Conservation (phyloP, 139 green algal genomes). For the Chlamydomonas sphaeroides region DNA sequence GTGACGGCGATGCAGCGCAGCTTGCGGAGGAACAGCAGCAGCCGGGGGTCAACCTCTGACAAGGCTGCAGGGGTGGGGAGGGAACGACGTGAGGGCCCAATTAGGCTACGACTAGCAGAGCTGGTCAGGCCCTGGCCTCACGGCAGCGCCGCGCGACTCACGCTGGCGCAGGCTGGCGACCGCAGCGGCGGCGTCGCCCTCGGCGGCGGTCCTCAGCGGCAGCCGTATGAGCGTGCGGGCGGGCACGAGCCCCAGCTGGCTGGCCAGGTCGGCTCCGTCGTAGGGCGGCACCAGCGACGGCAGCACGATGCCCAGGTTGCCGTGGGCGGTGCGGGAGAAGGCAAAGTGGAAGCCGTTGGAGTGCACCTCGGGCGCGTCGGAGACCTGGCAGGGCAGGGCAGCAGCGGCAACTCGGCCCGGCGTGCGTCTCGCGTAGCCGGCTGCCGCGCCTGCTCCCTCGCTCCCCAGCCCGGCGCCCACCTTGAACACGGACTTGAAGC, state of each 20-base stretch:
- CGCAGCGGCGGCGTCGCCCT: not conserved
- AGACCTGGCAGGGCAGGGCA: constrained; percentile 11
- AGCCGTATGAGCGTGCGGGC: not conserved
- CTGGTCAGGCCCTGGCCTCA: too few relatives aligned
- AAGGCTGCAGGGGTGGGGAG: not conserved
- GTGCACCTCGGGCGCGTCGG: constrained; percentile 49
- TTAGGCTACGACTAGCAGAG: too few relatives aligned
- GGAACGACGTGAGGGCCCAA: too few relatives aligned
- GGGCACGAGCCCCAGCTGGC: constrained; percentile 2
- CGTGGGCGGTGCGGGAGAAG: constrained; percentile 25
- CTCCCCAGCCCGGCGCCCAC: not conserved
- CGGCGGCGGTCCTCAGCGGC: not conserved
- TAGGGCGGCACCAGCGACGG: not conserved
- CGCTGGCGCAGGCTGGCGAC: not conserved
- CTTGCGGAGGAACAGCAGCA: constrained; percentile 64
- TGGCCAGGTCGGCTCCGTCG: constrained; percentile 4
- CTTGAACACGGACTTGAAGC: constrained; percentile 51
- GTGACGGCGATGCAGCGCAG: constrained; percentile 45
- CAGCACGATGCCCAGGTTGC: constrained; percentile 26
- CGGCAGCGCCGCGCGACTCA: too few relatives aligned
- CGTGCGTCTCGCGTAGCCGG: not conserved
- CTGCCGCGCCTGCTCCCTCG: not conserved
- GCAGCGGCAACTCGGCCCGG: too few relatives aligned
- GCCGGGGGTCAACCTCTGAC: constrained; percentile 24
- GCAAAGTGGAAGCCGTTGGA: constrained; percentile 50